Evolutionary conservation across 805 yeast species (phyloP).

Genomic region (Lachancea waltii): DNA sequence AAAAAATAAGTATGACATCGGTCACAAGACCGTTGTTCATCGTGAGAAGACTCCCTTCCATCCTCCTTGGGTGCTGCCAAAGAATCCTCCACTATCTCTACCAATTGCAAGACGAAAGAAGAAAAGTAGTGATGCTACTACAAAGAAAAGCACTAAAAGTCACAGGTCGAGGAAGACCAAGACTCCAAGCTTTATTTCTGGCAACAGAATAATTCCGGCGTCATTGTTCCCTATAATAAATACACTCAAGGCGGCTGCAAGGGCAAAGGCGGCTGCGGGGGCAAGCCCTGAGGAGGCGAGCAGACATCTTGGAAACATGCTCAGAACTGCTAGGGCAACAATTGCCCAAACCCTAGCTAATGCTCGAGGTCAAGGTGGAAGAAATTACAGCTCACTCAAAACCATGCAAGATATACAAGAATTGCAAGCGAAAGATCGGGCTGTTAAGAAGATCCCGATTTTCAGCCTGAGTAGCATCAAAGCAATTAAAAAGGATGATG

Average conservation of each 20-base stretch:
- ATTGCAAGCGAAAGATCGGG: slow-evolving; percentile 5
- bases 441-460: slow-evolving; percentile 17
- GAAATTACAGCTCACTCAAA: slow-evolving; percentile 12
- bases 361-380: slow-evolving; percentile 14
- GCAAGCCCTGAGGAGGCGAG: slow-evolving; percentile 30
- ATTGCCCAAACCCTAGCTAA: slow-evolving; percentile 22
- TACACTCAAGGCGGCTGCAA: slow-evolving; percentile 32
- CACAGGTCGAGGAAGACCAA: not conserved
- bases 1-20: slow-evolving; percentile 13
- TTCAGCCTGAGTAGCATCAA: slow-evolving; percentile 20
- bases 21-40: slow-evolving; percentile 23
- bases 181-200: slow-evolving; percentile 5
- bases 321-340: slow-evolving; percentile 28
- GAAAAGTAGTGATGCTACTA: slow-evolving; percentile 8
- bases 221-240: slow-evolving; percentile 28
- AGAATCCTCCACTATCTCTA: slow-evolving; percentile 27
- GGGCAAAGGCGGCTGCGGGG: slow-evolving; percentile 30
- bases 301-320: slow-evolving; percentile 24
- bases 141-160: not conserved
- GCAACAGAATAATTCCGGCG: slow-evolving; percentile 19
- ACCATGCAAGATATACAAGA: slow-evolving; percentile 10
- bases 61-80: slow-evolving; percentile 32
- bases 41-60: slow-evolving; percentile 29
- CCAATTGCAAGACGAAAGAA: slow-evolving; percentile 28
- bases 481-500: slow-evolving; percentile 1